Evolutionary conservation across 805 yeast genomes (phyloP).

Genomic region (Diddensiella santjacobensis): DNA sequence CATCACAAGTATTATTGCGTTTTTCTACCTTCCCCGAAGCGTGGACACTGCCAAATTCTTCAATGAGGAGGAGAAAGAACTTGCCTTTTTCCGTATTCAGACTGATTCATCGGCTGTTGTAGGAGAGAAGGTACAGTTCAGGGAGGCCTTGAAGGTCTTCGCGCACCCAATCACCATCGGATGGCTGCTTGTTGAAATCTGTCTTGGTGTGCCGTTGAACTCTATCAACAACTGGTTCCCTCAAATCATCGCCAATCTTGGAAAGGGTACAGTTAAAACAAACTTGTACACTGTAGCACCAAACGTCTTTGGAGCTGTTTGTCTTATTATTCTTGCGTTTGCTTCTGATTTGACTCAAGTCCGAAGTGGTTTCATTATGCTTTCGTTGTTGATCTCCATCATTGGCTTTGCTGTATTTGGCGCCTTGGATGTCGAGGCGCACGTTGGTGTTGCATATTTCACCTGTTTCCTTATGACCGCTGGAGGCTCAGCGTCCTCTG

Average conservation of each 20-base stretch:
- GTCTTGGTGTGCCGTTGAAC: conserved; percentile 47
- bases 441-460: conserved; percentile 42
- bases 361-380: conserved; percentile 39
- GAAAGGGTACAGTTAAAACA: conserved; percentile 64
- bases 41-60: conserved; percentile 38
- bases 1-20: conserved; percentile 35
- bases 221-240: conserved; percentile 51
- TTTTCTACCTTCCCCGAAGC: conserved; percentile 38
- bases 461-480: conserved; percentile 47
- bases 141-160: conserved; percentile 43
- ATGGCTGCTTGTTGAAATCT: conserved; percentile 45
- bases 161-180: conserved; percentile 43
- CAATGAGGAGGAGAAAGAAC: conserved; percentile 41
- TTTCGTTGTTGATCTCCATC: conserved; percentile 40
- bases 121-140: conserved; percentile 36
- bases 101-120: conserved; percentile 45
- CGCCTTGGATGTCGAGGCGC: conserved; percentile 39
- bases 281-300: conserved; percentile 62
- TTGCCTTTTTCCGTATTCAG: conserved; percentile 45
- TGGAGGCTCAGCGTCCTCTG: conserved; percentile 48
- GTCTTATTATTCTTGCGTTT: conserved; percentile 39
- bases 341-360: conserved; percentile 40
- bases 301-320: conserved; percentile 45
- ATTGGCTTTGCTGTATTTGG: conserved; percentile 48
- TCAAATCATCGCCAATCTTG: conserved; percentile 52